phyloP scores from a whole-genome alignment of 352 stramenopile genomes.

The Thalassiosira oceanica region DNA sequence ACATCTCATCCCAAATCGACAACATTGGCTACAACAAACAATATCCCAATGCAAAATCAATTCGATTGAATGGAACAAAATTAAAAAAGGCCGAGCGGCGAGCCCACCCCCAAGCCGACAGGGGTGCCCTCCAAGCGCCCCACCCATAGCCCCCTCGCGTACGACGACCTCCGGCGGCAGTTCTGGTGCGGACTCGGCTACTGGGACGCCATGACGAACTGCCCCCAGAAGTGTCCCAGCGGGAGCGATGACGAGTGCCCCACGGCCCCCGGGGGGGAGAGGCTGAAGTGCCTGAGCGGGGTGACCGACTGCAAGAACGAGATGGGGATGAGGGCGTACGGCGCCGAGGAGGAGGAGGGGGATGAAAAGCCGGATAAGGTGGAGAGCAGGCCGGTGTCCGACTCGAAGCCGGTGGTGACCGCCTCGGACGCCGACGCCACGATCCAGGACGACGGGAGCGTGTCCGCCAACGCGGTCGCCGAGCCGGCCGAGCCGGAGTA shows the following conservation, averaged over 20 bases:
- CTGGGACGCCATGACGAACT: conserved; percentile 44
- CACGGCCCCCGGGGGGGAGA: background rate
- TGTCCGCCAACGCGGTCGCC: background rate
- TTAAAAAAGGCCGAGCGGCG: conserved; percentile 8
- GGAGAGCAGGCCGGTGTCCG: background rate
- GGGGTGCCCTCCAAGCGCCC: conserved; percentile 31
- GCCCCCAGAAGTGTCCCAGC: conserved; percentile 31
- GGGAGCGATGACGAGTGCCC: conserved; percentile 38
- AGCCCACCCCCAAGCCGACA: conserved; percentile 32
- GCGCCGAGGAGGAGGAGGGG: background rate
- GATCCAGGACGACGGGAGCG: background rate
- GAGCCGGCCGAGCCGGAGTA: background rate
- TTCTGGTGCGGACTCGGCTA: conserved; percentile 50
- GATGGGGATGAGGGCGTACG: conserved; percentile 33
- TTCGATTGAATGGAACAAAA: too few species aligned
- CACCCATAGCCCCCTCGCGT: conserved; percentile 32
- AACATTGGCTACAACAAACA: too few species aligned
- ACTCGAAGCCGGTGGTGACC: background rate
- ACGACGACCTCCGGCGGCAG: conserved; percentile 21
- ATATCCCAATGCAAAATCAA: too few species aligned
- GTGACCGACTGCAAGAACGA: conserved; percentile 47
- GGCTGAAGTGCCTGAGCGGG: conserved; percentile 43
- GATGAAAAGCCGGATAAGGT: background rate
- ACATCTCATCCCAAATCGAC: too few species aligned
- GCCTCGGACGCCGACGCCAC: background rate